These are phyloP conservation scores for Fusarium sp. DNA, from an alignment of 2,329 filamentous ascomycete species.

Conservation along the genomic window DNA sequence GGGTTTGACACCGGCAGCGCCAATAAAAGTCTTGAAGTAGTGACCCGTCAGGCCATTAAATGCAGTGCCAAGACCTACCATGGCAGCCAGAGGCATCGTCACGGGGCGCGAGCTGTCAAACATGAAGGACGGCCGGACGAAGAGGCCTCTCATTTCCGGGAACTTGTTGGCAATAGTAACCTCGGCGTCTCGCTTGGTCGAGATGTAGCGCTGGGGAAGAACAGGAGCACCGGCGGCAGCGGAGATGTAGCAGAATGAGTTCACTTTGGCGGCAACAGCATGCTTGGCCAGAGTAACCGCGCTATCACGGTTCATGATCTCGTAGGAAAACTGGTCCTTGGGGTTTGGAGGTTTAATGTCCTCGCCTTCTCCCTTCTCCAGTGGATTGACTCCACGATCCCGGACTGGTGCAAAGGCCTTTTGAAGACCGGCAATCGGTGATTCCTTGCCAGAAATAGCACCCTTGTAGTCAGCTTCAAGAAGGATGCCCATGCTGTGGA, in stretches of 20 bases:
- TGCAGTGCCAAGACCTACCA: conserved; percentile 77
- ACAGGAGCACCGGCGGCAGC: conserved; percentile 88
- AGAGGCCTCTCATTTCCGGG: conserved; percentile 80
- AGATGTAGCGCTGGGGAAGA: conserved; percentile 85
- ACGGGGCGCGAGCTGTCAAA: conserved; percentile 85
- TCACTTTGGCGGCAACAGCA: conserved; percentile 70
- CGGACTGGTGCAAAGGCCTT: conserved; percentile 80
- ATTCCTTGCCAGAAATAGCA: conserved; percentile 84
- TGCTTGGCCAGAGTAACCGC: conserved; percentile 86
- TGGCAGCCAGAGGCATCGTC: conserved; percentile 85
- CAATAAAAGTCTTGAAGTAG: conserved; percentile 79
- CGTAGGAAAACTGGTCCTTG: conserved; percentile 88
- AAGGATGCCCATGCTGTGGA: conserved; percentile 96
- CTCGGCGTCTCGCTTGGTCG: conserved; percentile 92
- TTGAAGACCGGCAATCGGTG: conserved; percentile 79
- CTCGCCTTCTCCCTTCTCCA: conserved; percentile 69
- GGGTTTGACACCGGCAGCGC: conserved; percentile 85
- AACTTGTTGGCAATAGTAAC: conserved; percentile 77
- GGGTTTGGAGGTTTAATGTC: conserved; percentile 73
- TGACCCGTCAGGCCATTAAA: conserved; percentile 84
- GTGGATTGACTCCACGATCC: conserved; percentile 73
- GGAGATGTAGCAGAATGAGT: conserved; percentile 86
- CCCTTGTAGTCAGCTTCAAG: conserved; percentile 98
- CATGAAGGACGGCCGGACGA: conserved; percentile 87
- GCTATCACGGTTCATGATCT: conserved; percentile 94